Evolutionary conservation across 768 basidiomycete genomes (phyloP).

Genomic region (Psilocybe tampanensis): DNA sequence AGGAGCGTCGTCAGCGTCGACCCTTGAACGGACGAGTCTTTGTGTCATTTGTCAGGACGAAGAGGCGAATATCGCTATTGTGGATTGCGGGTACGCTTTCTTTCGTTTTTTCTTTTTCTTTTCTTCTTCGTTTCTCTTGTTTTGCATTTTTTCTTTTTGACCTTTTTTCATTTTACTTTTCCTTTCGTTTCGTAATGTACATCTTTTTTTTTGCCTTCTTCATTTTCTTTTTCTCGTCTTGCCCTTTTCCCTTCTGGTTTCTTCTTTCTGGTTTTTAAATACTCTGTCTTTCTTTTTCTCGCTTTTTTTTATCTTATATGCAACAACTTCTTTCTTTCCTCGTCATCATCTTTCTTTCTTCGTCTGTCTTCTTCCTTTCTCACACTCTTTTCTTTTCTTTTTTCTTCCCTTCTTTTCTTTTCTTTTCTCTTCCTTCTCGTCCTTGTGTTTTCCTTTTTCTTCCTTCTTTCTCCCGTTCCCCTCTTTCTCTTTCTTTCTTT

Average conservation of each 20-base stretch:
- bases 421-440: background rate
- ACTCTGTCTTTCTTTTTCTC: no score
- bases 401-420: background rate
- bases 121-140: background rate
- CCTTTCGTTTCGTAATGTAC: no score
- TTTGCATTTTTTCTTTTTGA: constrained; percentile 5
- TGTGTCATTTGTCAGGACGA: constrained; percentile 95
- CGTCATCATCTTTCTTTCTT: no score
- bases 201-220: no score
- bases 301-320: background rate
- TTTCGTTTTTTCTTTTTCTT: background rate
- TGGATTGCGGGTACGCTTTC: constrained; percentile 85
- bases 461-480: constrained; percentile 6
- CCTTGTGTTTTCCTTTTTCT: constrained; percentile 6
- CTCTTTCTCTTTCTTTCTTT: constrained; percentile 7
- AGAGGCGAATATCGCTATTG: constrained; percentile 90
- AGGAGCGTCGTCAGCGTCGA: constrained; percentile 37
- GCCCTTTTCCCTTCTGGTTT: no score
- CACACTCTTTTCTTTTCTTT: no score
- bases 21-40: constrained; percentile 69
- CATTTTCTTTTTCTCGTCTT: no score
- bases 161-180: background rate
- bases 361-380: no score
- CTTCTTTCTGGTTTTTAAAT: no score
- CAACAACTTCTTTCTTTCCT: no score